Percentiles rank a stretch among this genome's conserved stretches.
Evolutionary conservation across 805 yeast species (phyloP).

Genomic region (Schwanniomyces pseudopolymorphus): DNA sequence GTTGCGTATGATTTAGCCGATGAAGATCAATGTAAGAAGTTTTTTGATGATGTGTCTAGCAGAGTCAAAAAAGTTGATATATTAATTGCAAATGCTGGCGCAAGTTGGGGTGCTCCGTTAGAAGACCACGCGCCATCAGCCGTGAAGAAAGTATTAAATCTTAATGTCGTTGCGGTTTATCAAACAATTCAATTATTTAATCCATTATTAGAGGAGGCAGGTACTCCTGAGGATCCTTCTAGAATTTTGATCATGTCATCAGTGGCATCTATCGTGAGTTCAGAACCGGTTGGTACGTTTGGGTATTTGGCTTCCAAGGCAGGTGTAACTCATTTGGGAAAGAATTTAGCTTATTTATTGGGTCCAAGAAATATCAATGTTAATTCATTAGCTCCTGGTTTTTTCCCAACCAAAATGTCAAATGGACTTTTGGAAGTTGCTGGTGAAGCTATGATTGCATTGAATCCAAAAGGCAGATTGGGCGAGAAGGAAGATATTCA

Average conservation of each 20-base stretch:
- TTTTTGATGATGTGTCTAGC: conserved; percentile 40
- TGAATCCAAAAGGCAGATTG: conserved; percentile 62
- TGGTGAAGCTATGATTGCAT: conserved; percentile 45
- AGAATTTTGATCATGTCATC: conserved; percentile 68
- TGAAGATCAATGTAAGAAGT: conserved; percentile 46
- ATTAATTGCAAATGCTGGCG: conserved; percentile 76
- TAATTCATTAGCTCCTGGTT: conserved; percentile 73
- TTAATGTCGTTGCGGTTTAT: conserved; percentile 70
- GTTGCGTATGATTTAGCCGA: conserved; percentile 59
- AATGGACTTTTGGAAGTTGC: conserved; percentile 56
- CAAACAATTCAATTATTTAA: conserved; percentile 60
- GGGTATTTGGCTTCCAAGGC: conserved; percentile 77
- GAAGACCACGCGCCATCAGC: conserved; percentile 61
- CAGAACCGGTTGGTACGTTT: conserved; percentile 52
- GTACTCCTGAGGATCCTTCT: conserved; percentile 55
- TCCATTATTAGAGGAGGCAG: conserved; percentile 57
- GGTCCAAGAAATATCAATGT: conserved; percentile 69
- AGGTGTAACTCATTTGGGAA: conserved; percentile 68
- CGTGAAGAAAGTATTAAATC: conserved; percentile 58
- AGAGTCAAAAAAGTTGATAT: conserved; percentile 53
- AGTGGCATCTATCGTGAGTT: conserved; percentile 51
- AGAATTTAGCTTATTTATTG: conserved; percentile 60
- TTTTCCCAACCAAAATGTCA: conserved; percentile 75
- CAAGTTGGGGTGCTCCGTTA: conserved; percentile 71
- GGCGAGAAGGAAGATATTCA: conserved; percentile 63